A percentile compares a stretch with the other conserved stretches of the same genome.
Evolutionary conservation across 768 basidiomycete species (phyloP).

Genomic region (Mycena kentingensis): DNA sequence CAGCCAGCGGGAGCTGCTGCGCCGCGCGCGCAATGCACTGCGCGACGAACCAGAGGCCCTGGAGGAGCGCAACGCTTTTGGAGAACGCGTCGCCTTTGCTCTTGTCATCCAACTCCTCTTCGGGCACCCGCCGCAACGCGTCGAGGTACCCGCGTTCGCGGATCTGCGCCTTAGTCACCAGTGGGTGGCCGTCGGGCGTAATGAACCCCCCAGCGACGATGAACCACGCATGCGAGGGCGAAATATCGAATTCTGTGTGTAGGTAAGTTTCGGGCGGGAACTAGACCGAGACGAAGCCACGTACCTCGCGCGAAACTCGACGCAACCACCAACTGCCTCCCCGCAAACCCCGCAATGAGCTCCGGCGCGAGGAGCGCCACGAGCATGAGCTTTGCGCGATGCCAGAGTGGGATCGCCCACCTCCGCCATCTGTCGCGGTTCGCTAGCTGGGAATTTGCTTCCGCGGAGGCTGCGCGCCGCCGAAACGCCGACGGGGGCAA

Average conservation of each 20-base stretch:
- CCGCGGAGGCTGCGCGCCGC: background rate
- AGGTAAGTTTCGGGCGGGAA: background rate
- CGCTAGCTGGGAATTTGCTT: background rate
- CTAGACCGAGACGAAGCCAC: background rate
- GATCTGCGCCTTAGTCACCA: background rate
- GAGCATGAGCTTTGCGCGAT: constrained; percentile 12
- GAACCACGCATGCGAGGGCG: constrained; percentile 22
- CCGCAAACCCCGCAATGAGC: constrained; percentile 18
- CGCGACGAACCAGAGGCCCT: constrained; percentile 38
- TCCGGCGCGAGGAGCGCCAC: constrained; percentile 22
- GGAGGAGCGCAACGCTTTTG: constrained; percentile 35
- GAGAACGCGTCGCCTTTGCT: constrained; percentile 38
- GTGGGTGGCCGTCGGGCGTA: background rate
- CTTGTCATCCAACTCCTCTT: constrained; percentile 23
- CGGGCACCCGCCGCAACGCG: constrained; percentile 2
- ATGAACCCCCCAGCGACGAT: constrained; percentile 28
- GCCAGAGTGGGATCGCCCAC: background rate
- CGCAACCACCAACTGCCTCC: constrained; percentile 16
- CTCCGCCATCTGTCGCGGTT: background rate
- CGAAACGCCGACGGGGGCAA: constrained; percentile 6
- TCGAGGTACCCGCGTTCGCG: background rate
- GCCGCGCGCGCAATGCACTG: constrained; percentile 30
- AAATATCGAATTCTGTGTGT: background rate
- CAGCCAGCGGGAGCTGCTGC: constrained; percentile 32
- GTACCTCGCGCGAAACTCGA: background rate